These are phyloP conservation scores for Pichia sp. DNA, from an alignment of 1,139 yeast species.

Conservation along the genomic window DNA sequence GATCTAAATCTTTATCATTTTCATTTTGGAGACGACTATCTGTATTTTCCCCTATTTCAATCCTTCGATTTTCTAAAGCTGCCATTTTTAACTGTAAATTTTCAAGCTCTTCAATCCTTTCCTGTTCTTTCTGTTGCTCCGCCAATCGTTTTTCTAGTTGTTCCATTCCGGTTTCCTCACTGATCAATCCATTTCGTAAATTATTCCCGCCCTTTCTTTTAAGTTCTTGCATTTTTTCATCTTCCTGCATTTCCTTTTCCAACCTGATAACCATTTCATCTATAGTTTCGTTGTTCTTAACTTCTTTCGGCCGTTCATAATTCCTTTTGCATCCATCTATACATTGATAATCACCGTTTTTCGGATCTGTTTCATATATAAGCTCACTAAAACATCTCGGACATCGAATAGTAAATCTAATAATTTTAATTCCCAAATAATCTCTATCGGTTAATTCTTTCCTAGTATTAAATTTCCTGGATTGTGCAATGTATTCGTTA, in stretches of 20 bases:
- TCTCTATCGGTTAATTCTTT: conserved; percentile 67
- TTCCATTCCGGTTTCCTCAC: conserved; percentile 51
- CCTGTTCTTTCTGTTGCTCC: conserved; percentile 67
- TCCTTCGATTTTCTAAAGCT: conserved; percentile 28
- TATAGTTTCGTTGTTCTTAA: conserved; percentile 48
- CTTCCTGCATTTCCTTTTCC: conserved; percentile 57
- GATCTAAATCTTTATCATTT: conserved; percentile 23
- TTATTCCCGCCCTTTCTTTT: conserved; percentile 2
- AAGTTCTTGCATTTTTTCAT: conserved; percentile 37
- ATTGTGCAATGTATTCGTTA: conserved; percentile 75
- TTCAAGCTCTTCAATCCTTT: conserved; percentile 58
- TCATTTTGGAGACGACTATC: too few relatives aligned
- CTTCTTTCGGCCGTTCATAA: conserved; percentile 45
- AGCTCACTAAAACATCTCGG: conserved; percentile 76
- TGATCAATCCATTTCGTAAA: not conserved
- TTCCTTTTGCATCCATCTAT: conserved; percentile 77
- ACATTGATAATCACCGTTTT: conserved; percentile 70
- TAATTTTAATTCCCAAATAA: conserved; percentile 69
- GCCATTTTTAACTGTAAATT: conserved; percentile 43
- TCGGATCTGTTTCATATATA: conserved; percentile 79
- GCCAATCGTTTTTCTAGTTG: conserved; percentile 59
- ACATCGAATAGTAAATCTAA: conserved; percentile 70
- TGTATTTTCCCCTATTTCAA: conserved; percentile 5
- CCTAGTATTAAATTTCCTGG: conserved; percentile 87
- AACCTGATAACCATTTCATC: conserved; percentile 68